Evolutionary conservation across 768 basidiomycete species (phyloP).

Genomic region (Clitopilus passeckerianus): DNA sequence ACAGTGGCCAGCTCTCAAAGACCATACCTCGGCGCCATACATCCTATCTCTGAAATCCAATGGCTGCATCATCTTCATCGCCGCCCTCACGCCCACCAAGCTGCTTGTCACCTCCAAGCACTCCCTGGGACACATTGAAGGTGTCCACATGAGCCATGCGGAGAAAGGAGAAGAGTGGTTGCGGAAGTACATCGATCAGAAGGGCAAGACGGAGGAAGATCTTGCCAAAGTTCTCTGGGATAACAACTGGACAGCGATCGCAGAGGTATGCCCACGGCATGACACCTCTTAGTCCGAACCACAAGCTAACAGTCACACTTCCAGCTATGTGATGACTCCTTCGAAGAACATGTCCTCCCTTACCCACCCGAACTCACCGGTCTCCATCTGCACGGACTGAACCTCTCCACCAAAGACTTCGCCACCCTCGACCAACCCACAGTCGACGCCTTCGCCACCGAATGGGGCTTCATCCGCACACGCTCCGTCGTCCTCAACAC

Average conservation of each 20-base stretch:
- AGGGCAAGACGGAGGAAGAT: slow-evolving; percentile 65
- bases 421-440: slow-evolving; percentile 59
- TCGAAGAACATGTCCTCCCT: slow-evolving; percentile 93
- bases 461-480: slow-evolving; percentile 92
- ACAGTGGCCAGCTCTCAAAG: slow-evolving; percentile 73
- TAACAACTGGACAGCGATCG: slow-evolving; percentile 82
- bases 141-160: slow-evolving; percentile 58
- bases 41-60: slow-evolving; percentile 90
- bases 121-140: slow-evolving; percentile 59
- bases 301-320: background rate
- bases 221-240: slow-evolving; percentile 75
- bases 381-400: slow-evolving; percentile 90
- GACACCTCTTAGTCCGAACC: background rate
- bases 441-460: slow-evolving; percentile 77
- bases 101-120: slow-evolving; percentile 92
- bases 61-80: slow-evolving; percentile 95
- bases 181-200: slow-evolving; percentile 52
- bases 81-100: slow-evolving; percentile 69
- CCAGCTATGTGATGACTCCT: slow-evolving; percentile 94
- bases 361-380: slow-evolving; percentile 82
- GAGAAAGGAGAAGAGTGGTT: slow-evolving; percentile 85
- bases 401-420: slow-evolving; percentile 63
- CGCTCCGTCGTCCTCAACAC: slow-evolving; percentile 49
- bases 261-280: slow-evolving; percentile 56
- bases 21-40: slow-evolving; percentile 72